These are phyloP conservation scores for Brasilioporus rufonigricans DNA, from an alignment of 768 basidiomycete species.

Conservation along the genomic window DNA sequence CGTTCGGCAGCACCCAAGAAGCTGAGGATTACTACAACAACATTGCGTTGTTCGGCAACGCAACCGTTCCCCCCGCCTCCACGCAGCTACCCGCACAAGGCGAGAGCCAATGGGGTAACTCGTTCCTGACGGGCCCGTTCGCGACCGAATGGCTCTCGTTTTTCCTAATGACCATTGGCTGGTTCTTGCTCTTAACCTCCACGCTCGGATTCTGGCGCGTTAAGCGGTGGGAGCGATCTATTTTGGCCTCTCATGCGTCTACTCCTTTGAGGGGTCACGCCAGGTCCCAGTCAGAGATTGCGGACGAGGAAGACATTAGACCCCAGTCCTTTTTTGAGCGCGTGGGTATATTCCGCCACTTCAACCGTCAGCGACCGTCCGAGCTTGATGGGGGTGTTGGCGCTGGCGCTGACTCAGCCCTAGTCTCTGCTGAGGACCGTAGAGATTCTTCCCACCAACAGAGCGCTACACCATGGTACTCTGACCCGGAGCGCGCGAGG, in stretches of 20 bases:
- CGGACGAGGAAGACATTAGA: slow-evolving; percentile 26
- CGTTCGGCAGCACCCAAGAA: slow-evolving; percentile 44
- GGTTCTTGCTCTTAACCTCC: slow-evolving; percentile 90
- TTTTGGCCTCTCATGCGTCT: slow-evolving; percentile 49
- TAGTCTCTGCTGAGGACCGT: slow-evolving; percentile 20
- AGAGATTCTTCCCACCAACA: slow-evolving; percentile 28
- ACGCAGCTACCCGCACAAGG: slow-evolving; percentile 9
- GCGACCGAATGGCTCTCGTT: slow-evolving; percentile 95
- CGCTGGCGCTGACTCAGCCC: slow-evolving; percentile 7
- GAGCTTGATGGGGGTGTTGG: slow-evolving; percentile 6
- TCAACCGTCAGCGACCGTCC: slow-evolving; percentile 9
- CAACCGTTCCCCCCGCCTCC: slow-evolving; percentile 17
- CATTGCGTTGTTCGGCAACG: slow-evolving; percentile 25
- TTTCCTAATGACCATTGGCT: slow-evolving; percentile 88
- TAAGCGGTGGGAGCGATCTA: slow-evolving; percentile 83
- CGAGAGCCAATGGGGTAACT: slow-evolving; percentile 35
- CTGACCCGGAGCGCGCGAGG: slow-evolving; percentile 42
- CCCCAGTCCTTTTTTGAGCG: slow-evolving; percentile 32
- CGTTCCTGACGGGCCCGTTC: slow-evolving; percentile 52
- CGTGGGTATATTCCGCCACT: slow-evolving; percentile 20
- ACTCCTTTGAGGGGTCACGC: slow-evolving; percentile 34
- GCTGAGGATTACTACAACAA: slow-evolving; percentile 43
- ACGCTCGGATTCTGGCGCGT: slow-evolving; percentile 87
- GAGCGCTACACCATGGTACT: slow-evolving; percentile 35
- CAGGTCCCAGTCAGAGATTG: slow-evolving; percentile 26